Evolutionary conservation across 768 basidiomycete genomes (phyloP), one percentile per base, ranked within the genome.

Genomic region (Exidia glandulosa): DNA sequence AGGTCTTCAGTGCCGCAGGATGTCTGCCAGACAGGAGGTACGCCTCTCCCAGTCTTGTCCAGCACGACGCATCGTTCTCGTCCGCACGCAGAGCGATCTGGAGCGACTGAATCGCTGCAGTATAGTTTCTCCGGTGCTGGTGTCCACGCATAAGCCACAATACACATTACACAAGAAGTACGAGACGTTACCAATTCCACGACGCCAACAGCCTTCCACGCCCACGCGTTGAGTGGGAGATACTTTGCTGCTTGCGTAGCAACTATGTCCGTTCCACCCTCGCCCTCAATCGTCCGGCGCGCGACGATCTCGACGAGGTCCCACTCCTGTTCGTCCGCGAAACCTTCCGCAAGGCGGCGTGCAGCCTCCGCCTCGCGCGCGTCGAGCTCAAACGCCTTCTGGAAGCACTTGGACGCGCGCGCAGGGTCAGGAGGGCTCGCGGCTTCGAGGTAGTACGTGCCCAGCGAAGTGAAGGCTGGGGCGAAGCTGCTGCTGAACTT

Each of bases 301-400:
- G 95, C 92, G n/a, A 99, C 86, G 3, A 94, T 85, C 63, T 97
- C 91, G 2, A 96, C 94, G 5, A 96, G 77, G 67, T 94, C 89
- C 96, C 96, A 98, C 68, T 96, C 95, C 58, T 83, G 79, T 63
- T 96, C 90, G 59, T 93, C 85, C 0, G 94, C 93, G 70, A 97
- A 97, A 2, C 90, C 87, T 65, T 87, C 83, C 0, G 92, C 94
- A 3, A 99, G 78, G 60, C 85, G 78, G 57, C 81, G 78, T 0
- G 95, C 96, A 1, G 96, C 93, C 25, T 87, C 83, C 12, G 79
- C 84, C 72, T 99, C 91, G 16, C 88, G 80, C 2, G 93, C 81
- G 73, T 98, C 95, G 4, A 98, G 82, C 70, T 98, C 96, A 66
- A 99, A 97, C 0, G 95, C 96, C 67, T 95, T 97, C 67, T 98